These are phyloP conservation scores for Orbilia oligospora DNA, from an alignment of 2,329 filamentous ascomycete genomes.

Conservation along the genomic window DNA sequence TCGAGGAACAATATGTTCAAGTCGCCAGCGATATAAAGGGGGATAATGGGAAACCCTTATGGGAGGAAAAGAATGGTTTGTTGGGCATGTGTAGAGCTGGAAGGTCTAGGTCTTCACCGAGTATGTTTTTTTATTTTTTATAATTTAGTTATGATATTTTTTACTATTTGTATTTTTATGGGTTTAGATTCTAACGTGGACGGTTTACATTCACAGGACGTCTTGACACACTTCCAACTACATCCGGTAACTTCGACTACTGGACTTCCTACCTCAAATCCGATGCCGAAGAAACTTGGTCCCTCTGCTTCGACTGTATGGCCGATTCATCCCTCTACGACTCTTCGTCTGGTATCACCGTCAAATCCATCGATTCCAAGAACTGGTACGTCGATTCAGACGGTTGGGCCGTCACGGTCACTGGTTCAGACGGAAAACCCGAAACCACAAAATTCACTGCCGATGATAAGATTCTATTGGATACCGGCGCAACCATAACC, in stretches of 20 bases:
- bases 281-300: constrained; percentile 15
- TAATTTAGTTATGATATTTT: too few species aligned
- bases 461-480: constrained; percentile 20
- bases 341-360: neutral
- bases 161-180: neutral
- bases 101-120: constrained; percentile 2
- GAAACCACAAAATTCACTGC: neutral
- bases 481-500: constrained; percentile 20
- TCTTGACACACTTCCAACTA: constrained; percentile 27
- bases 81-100: constrained; percentile 25
- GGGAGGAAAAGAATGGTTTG: constrained; percentile 23
- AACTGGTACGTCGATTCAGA: constrained; percentile 26
- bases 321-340: constrained; percentile 14
- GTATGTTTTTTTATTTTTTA: constrained; percentile 3
- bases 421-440: neutral
- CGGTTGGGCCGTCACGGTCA: constrained; percentile 24
- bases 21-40: constrained; percentile 9
- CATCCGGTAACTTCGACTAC: constrained; percentile 26
- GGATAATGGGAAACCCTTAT: constrained; percentile 12
- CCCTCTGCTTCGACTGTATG: constrained; percentile 37
- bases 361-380: constrained; percentile 9
- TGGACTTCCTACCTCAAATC: constrained; percentile 29
- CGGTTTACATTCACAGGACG: neutral
- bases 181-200: neutral
- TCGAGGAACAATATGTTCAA: constrained; percentile 24